These are phyloP conservation scores for Nymphaea thermarum DNA, from an alignment of 164 flowering plant genomes.

Conservation along the genomic window DNA sequence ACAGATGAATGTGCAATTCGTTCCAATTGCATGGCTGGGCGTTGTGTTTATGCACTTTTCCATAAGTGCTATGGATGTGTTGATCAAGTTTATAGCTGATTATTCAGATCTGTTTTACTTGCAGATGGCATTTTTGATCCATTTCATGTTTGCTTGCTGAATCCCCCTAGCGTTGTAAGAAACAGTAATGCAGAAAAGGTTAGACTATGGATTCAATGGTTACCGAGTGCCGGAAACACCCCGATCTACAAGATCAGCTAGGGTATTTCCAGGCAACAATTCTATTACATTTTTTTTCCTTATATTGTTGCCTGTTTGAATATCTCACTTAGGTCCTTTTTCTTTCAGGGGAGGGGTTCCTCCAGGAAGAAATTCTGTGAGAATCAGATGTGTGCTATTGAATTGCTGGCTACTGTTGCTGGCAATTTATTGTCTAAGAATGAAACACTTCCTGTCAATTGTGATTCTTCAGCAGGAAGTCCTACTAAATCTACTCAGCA, in stretches of 20 bases:
- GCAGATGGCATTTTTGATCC: slow-evolving; percentile 70
- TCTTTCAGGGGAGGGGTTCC: slow-evolving; percentile 29
- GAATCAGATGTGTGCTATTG: slow-evolving; percentile 63
- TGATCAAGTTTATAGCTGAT: slow-evolving; percentile 7
- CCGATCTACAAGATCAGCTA: slow-evolving; percentile 76
- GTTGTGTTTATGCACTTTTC: too few relatives aligned
- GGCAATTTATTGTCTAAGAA: slow-evolving; percentile 59
- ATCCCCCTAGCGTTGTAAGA: slow-evolving; percentile 26
- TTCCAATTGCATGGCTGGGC: too few relatives aligned
- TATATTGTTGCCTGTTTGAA: not conserved
- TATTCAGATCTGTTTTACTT: slow-evolving; percentile 16
- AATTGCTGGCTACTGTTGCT: slow-evolving; percentile 87
- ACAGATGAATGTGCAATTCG: too few relatives aligned
- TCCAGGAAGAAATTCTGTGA: slow-evolving; percentile 33
- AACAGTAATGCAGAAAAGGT: slow-evolving; percentile 83
- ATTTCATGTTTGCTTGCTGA: slow-evolving; percentile 40
- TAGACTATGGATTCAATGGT: slow-evolving; percentile 76
- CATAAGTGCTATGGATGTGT: not conserved
- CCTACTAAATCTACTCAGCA: slow-evolving; percentile 1
- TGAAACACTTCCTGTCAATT: slow-evolving; percentile 25
- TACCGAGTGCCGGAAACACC: slow-evolving; percentile 69
- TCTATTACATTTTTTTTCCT: not conserved
- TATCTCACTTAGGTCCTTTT: not conserved
- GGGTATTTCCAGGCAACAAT: slow-evolving; percentile 70
- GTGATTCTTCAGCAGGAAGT: slow-evolving; percentile 16